Evolutionary conservation across 495 filamentous ascomycete genomes (phyloP).

Genomic region (Oleoguttula mirabilis): DNA sequence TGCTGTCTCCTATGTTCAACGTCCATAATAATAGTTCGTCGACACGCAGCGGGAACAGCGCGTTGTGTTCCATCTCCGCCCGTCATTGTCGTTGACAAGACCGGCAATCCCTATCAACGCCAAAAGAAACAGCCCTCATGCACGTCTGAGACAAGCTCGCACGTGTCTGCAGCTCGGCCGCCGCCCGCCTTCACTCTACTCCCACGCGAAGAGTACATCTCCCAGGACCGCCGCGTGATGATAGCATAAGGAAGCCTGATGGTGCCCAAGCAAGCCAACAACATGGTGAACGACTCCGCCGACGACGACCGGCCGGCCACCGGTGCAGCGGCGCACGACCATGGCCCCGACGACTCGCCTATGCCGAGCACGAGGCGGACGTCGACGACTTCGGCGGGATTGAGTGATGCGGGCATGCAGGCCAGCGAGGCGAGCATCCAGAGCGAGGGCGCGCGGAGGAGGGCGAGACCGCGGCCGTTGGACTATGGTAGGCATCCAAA

Average conservation of each 20-base stretch:
- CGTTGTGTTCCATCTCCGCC: no score
- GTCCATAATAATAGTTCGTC: no score
- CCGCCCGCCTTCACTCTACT: no score
- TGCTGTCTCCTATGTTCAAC: no score
- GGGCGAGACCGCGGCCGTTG: constrained; percentile 8
- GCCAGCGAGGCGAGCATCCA: constrained; percentile 5
- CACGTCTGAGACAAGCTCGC: no score
- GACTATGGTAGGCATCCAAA: constrained; percentile 19
- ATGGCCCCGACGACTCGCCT: background rate
- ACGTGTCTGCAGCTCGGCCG: no score
- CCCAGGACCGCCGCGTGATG: no score
- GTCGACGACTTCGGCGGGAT: constrained; percentile 8
- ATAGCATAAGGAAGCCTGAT: background rate
- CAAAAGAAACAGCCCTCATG: no score
- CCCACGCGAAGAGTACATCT: no score
- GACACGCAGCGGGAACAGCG: no score
- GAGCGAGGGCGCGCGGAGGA: constrained; percentile 4
- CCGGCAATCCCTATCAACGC: no score
- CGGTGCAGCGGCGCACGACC: background rate
- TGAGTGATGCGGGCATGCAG: constrained; percentile 1
- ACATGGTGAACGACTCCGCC: constrained; percentile 1
- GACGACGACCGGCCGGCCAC: background rate
- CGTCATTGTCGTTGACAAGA: no score
- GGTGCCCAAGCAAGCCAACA: background rate
- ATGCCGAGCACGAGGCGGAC: constrained; percentile 12